These are phyloP conservation scores for Pseudocercospora ulei DNA, from an alignment of 2,329 filamentous ascomycete species.

Conservation along the genomic window DNA sequence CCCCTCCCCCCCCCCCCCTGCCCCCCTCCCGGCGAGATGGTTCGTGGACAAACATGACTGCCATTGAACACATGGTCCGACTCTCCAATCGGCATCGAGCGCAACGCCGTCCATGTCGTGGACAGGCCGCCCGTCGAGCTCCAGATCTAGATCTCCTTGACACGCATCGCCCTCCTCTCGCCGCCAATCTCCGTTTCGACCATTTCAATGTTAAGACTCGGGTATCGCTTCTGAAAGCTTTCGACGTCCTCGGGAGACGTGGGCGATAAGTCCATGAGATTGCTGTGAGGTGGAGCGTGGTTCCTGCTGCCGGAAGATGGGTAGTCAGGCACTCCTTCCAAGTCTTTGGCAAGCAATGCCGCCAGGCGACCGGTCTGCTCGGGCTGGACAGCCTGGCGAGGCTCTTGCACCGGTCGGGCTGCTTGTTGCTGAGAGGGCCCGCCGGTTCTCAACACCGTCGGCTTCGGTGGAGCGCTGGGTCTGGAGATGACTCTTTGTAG, in stretches of 20 bases:
- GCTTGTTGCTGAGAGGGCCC: conserved; percentile 21
- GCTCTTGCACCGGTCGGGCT: conserved; percentile 12
- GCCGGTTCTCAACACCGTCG: conserved; percentile 49
- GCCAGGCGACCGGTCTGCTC: conserved; percentile 28
- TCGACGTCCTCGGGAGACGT: conserved; percentile 18
- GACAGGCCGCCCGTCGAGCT: no score
- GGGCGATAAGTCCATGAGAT: conserved; percentile 11
- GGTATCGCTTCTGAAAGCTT: conserved; percentile 70
- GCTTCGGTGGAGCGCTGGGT: conserved; percentile 52
- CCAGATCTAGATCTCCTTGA: conserved; percentile 17
- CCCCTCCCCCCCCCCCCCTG: no score
- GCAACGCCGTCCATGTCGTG: no score
- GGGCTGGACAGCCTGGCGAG: conserved; percentile 6
- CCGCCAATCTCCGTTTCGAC: conserved; percentile 47
- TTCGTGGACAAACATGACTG: no score
- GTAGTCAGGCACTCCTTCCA: conserved; percentile 35
- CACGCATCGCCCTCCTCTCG: conserved; percentile 14
- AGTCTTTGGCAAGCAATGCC: conserved; percentile 34
- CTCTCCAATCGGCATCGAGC: no score
- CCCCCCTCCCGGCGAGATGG: no score
- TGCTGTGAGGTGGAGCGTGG: conserved; percentile 3
- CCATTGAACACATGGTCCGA: no score
- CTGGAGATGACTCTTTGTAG: conserved; percentile 33
- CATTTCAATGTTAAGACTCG: conserved; percentile 79
- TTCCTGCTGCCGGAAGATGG: conserved; percentile 18